Evolutionary conservation across 106 monocot species (phyloP), one percentile per base, ranked within the genome.

Genomic region (Hemerocallis citrina): DNA sequence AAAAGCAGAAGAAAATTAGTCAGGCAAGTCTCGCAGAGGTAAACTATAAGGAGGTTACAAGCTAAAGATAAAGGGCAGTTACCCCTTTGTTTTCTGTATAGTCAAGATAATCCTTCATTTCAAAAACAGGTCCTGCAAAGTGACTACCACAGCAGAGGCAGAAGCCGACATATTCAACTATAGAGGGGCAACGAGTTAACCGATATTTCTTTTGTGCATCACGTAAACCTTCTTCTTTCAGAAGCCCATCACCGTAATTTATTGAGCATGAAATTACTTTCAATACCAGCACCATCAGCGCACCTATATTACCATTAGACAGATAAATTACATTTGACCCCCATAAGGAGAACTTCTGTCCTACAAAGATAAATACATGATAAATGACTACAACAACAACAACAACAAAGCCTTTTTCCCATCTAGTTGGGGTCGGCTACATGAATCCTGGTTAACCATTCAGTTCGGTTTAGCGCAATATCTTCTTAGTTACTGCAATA

Each of bases 141-240:
- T 98, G 98, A 75, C 82, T 98, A 13, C 98, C 98, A 62, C 92
- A 98, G 59, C 88, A 92, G 47, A 98, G 88, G 52, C 98, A 98
- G 64, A 82, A 98, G 24, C 98, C 98, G 56, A 92, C 44, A 69
- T 98, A 98, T 75, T 98, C 92, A 65, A 88, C 57, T 50, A 85
- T 37, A 65, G 92, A 82, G 12, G 98, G 92, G 35, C 84, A 60
- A 45, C 37, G 78, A 58, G 69, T 42, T 32, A 98, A 77, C 19
- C 88, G 67, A 35, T 82, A 68, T 68, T 92, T 92, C 76, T 85
- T 88, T 62, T 98, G 98, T 68, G 92, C 45, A 17, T 82, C 91
- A 45, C 80, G 70, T 55, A 98, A 71, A n/a, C 71, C 71, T 72
- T 92, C 98, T 62, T 96, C 86, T 74, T 88, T 85, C 59, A 98